These are phyloP conservation scores for Coemansia sp. DNA, from an alignment of 192 early-diverging fungal genomes.

Conservation along the genomic window DNA sequence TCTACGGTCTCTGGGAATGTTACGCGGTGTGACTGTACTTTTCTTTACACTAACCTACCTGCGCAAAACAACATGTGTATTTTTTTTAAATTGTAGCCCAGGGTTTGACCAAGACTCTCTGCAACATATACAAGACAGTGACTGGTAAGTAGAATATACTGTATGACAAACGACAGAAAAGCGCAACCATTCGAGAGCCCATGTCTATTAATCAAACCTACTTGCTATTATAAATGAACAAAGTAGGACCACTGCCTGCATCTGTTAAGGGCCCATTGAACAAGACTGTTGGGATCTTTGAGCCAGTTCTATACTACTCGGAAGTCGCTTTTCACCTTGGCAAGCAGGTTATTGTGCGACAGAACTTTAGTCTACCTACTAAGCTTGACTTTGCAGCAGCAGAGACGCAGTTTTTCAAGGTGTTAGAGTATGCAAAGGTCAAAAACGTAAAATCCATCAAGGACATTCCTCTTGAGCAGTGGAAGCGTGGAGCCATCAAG, in stretches of 20 bases:
- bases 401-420: slow-evolving; percentile 56
- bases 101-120: slow-evolving; percentile 45
- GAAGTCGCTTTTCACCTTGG: slow-evolving; percentile 48
- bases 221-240: background rate
- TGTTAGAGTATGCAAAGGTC: slow-evolving; percentile 40
- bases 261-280: slow-evolving; percentile 41
- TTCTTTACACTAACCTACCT: too few relatives aligned
- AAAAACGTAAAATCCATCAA: slow-evolving; percentile 49
- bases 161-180: background rate
- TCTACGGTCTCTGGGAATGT: too few relatives aligned
- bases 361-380: slow-evolving; percentile 46
- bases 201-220: background rate
- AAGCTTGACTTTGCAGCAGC: slow-evolving; percentile 48
- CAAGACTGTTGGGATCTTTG: slow-evolving; percentile 43
- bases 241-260: slow-evolving; percentile 40
- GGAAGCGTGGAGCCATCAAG: slow-evolving; percentile 52
- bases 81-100: slow-evolving; percentile 29
- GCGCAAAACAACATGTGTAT: too few relatives aligned
- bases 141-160: slow-evolving; percentile 16
- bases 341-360: slow-evolving; percentile 45
- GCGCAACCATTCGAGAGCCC: background rate
- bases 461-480: slow-evolving; percentile 42
- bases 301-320: slow-evolving; percentile 52
- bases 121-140: slow-evolving; percentile 49
- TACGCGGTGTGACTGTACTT: too few relatives aligned